Evolutionary conservation across 305 asterid genomes (phyloP), one percentile per base, ranked within the genome.

Genomic region (Fraxinus greggii): DNA sequence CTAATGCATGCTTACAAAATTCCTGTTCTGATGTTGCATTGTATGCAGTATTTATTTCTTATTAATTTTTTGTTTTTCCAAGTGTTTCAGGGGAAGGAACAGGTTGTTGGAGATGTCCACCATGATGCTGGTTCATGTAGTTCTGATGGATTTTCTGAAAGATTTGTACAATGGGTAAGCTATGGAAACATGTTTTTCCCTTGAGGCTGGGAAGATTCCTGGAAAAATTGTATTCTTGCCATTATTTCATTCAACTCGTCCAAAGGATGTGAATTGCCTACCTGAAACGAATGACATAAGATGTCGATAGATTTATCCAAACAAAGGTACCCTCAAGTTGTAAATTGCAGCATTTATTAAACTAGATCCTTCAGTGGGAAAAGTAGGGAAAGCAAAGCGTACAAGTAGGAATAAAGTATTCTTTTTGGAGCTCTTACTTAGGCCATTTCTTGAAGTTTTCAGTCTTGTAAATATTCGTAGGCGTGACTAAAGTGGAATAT

Each of bases 151-250:
- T 92, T 79, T 78, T 90, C 97, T 1, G 92, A 91, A 75, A 86
- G 85, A 86, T 95, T 95, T 72, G 87, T 89, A 78, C 84, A 87
- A 1, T 95, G 99, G 98, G 97, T 95, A 78, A 81, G 33, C 23
- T 48, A 87, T 17, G 95, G 91, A 33, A 84, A 88, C 75, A 79
- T 88, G 87, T 89, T 87, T 69, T 89, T 90, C 75, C 91, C 87
- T 76, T 91, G 90, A 92, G 72, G 67, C 74, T 48, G 65, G n/a
- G 26, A 4, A 76, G 17, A 75, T 45, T 70, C 84, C 19, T 12
- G 29, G 9, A 75, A 77, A 40, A 31, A 67, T 79, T 61, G 72
- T 77, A 23, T 76, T 76, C 42, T 36, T 29, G 83, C 80, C 79
- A 17, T 81, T 77, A 65, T 59, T 65, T 31, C 36, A 76, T 81